A percentile compares a stretch with the other conserved stretches of the same genome.
Conservation (phyloP, 177 flowering plant genomes). For the Vitis hybrid region DNA sequence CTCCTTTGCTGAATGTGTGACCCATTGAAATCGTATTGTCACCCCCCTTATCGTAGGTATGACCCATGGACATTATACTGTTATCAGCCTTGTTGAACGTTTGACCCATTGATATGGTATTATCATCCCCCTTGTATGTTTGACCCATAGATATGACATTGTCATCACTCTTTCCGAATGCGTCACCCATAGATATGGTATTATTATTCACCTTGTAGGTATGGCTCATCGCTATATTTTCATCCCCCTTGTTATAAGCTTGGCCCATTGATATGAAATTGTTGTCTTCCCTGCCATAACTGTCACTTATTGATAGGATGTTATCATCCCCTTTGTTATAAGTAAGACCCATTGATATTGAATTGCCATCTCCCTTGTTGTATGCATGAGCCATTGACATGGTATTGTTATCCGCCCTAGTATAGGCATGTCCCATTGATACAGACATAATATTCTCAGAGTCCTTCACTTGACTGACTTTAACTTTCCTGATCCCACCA, state of each 20-base stretch:
- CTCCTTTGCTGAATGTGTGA: conserved; percentile 23
- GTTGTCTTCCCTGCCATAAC: conserved; percentile 16
- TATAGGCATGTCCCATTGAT: conserved; percentile 33
- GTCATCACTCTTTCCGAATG: conserved; percentile 23
- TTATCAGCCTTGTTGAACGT: conserved; percentile 23
- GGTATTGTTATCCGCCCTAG: conserved; percentile 18
- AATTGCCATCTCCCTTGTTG: conserved; percentile 1
- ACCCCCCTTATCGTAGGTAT: conserved; percentile 21
- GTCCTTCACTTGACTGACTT: conserved; percentile 61
- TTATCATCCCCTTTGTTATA: conserved; percentile 21
- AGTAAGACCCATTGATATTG: conserved; percentile 13
- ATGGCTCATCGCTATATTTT: conserved; percentile 20
- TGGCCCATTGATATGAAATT: conserved; percentile 17
- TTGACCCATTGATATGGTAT: conserved; percentile 23
- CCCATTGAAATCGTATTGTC: conserved; percentile 18
- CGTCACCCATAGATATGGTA: conserved; percentile 36
- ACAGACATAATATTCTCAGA: conserved; percentile 38
- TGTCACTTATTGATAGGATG: conserved; percentile 17
- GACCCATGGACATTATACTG: conserved; percentile 17
- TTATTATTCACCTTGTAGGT: conserved; percentile 32
- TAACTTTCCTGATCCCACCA: conserved; percentile 59
- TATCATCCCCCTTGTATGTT: conserved; percentile 18
- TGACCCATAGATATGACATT: conserved; percentile 23
- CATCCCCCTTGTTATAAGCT: conserved; percentile 22
- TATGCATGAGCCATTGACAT: conserved; percentile 20